phyloP scores from a whole-genome alignment of 2,329 filamentous ascomycete genomes.

The Aspergillus melleus region DNA sequence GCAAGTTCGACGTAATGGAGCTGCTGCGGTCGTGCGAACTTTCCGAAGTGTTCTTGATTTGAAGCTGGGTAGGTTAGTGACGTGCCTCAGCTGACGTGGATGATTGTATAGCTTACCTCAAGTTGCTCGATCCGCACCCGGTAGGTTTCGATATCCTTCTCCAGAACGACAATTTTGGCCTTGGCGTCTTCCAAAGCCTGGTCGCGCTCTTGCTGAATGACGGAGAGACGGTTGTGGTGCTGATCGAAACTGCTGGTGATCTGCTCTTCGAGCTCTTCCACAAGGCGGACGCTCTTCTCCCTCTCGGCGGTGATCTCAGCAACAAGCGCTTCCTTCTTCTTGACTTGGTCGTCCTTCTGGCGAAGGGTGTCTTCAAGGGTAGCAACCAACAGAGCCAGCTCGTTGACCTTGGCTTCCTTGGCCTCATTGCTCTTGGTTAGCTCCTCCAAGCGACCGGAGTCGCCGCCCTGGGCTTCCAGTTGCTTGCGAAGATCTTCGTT shows the following conservation, averaged over 20 bases:
- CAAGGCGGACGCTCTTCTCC: constrained; percentile 86
- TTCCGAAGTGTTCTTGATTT: constrained; percentile 45
- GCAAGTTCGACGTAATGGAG: constrained; percentile 67
- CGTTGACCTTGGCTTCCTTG: constrained; percentile 57
- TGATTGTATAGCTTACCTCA: constrained; percentile 60
- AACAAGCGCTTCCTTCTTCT: constrained; percentile 47
- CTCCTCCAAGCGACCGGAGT: constrained; percentile 37
- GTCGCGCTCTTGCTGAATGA: constrained; percentile 72
- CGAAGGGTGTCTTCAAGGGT: constrained; percentile 47
- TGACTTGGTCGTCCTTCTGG: constrained; percentile 45
- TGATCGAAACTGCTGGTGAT: constrained; percentile 94
- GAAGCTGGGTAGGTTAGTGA: constrained; percentile 32
- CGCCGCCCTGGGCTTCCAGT: constrained; percentile 37
- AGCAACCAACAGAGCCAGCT: constrained; percentile 52
- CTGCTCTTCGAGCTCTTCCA: constrained; percentile 96
- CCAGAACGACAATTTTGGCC: constrained; percentile 60
- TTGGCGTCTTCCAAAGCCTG: constrained; percentile 78
- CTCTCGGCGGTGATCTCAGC: constrained; percentile 64
- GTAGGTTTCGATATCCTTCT: constrained; percentile 65
- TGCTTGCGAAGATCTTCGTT: constrained; percentile 42
- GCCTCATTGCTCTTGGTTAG: constrained; percentile 39
- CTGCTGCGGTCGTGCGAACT: constrained; percentile 55
- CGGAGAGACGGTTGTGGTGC: constrained; percentile 87
- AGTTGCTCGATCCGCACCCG: constrained; percentile 62
- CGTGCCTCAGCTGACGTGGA: not conserved